phyloP scores from a whole-genome alignment of 2,329 filamentous ascomycete species.

The Pseudocercospora macadamiae region DNA sequence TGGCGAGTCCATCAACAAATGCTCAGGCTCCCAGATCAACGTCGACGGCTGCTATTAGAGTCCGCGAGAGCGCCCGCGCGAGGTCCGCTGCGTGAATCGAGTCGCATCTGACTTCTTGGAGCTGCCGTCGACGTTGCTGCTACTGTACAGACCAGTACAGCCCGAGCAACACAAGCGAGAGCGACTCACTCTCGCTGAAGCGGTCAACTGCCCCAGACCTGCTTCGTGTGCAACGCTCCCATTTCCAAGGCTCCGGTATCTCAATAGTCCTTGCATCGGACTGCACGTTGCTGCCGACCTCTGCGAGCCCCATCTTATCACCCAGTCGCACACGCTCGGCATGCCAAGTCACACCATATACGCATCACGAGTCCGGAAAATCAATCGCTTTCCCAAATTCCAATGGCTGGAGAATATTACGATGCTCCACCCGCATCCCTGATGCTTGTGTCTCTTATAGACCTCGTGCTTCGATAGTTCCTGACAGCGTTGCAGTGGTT shows the following conservation, averaged over 20 bases:
- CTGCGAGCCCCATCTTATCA: no score
- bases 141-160: no score
- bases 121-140: no score
- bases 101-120: no score
- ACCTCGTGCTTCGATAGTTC: conserved; percentile 24
- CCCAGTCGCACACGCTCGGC: conserved; percentile 20
- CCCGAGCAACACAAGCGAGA: no score
- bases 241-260: conserved; percentile 12
- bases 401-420: no score
- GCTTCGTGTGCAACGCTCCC: conserved; percentile 16
- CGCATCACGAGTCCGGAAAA: conserved; percentile 18
- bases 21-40: background rate
- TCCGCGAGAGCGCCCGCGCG: no score
- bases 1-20: no score
- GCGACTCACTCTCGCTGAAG: no score
- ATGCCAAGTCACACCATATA: conserved; percentile 22
- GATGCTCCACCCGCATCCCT: conserved; percentile 19
- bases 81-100: no score
- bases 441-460: no score
- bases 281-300: conserved; percentile 20
- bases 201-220: conserved; percentile 15
- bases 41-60: background rate
- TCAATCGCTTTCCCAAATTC: background rate
- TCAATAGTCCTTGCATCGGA: conserved; percentile 21
- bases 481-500: conserved; percentile 26